Evolutionary conservation across 495 filamentous ascomycete species (phyloP).

Genomic region (Penicillium macrosclerotiorum): DNA sequence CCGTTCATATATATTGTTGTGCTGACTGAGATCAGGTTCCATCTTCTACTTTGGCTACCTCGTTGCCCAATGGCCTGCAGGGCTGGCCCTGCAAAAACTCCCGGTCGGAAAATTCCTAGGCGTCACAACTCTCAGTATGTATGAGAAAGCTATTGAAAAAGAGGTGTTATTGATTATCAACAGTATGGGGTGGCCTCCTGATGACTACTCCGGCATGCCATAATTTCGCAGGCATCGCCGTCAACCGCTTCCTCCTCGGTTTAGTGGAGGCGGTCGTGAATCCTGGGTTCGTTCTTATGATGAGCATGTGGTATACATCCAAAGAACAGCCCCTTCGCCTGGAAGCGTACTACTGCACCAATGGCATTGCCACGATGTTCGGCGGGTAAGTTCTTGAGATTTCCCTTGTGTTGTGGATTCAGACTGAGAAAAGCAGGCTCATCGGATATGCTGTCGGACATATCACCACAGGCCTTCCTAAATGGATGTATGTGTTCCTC

Average conservation of each 20-base stretch:
- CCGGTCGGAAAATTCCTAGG: conserved; percentile 53
- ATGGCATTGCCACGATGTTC: conserved; percentile 55
- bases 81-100: conserved; percentile 51
- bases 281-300: conserved; percentile 56
- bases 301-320: conserved; percentile 56
- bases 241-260: conserved; percentile 50
- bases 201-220: conserved; percentile 41
- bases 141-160: conserved; percentile 2
- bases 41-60: conserved; percentile 59
- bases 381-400: conserved; percentile 48
- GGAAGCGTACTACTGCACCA: conserved; percentile 54
- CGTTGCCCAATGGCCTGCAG: conserved; percentile 51
- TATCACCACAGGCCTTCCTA: conserved; percentile 38
- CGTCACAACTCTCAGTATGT: conserved; percentile 30
- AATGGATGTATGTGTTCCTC: conserved; percentile 52
- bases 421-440: conserved; percentile 27
- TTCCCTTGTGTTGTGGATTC: too few relatives aligned
- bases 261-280: conserved; percentile 55
- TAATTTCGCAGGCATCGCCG: conserved; percentile 43
- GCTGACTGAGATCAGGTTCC: conserved; percentile 27
- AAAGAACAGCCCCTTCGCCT: conserved; percentile 55
- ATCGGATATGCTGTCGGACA: conserved; percentile 55
- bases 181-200: conserved; percentile 42
- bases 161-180: neutral
- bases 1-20: neutral